These are phyloP conservation scores for Backusella sp. DNA, from an alignment of 192 early-diverging fungal genomes.

Conservation along the genomic window DNA sequence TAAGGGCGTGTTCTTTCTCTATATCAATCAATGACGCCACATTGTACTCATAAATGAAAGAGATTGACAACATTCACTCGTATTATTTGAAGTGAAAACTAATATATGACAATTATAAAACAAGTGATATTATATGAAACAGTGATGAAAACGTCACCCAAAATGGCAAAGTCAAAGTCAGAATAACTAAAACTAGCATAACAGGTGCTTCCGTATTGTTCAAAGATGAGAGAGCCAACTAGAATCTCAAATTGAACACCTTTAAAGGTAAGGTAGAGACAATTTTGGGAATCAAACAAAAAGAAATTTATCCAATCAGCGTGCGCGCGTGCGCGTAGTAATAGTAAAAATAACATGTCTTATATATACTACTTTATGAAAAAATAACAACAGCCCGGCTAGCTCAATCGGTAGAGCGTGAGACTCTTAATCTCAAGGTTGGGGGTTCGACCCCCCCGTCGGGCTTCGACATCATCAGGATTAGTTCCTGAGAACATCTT, in stretches of 20 bases:
- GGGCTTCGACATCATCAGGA: slow-evolving; percentile 42
- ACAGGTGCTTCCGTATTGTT: slow-evolving; percentile 33
- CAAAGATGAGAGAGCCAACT: slow-evolving; percentile 31
- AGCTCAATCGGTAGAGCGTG: slow-evolving; percentile 83
- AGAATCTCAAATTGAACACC: too few species aligned
- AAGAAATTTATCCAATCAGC: too few species aligned
- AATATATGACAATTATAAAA: too few species aligned
- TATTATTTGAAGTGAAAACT: too few species aligned
- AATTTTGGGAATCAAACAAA: too few species aligned
- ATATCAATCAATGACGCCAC: too few species aligned
- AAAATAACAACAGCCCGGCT: slow-evolving; percentile 43
- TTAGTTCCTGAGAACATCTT: neutral
- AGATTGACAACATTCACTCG: too few species aligned
- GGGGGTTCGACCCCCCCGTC: slow-evolving; percentile 87
- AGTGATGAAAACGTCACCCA: slow-evolving; percentile 69
- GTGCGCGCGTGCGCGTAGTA: neutral
- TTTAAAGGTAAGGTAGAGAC: slow-evolving; percentile 33
- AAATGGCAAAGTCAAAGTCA: slow-evolving; percentile 42
- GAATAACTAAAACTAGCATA: slow-evolving; percentile 41
- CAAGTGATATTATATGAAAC: too few species aligned
- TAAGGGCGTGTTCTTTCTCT: too few species aligned
- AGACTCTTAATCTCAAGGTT: slow-evolving; percentile 90
- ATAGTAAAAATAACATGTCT: neutral
- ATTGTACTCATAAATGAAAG: too few species aligned
- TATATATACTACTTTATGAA: too few species aligned